phyloP scores from a whole-genome alignment of 2,329 filamentous ascomycete species.

The Xylaria sp. region DNA sequence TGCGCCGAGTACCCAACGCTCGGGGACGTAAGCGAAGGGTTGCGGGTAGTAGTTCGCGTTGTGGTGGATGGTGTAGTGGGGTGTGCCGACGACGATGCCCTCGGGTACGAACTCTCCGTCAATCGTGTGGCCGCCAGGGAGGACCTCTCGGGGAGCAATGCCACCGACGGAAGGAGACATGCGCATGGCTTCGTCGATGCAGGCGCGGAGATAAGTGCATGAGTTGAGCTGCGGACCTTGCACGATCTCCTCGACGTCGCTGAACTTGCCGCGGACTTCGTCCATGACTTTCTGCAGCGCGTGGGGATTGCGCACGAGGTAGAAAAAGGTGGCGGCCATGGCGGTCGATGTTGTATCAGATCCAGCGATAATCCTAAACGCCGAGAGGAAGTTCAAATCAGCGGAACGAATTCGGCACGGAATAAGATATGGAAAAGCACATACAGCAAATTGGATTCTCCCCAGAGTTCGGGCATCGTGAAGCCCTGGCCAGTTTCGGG shows the following conservation, averaged over 20 bases:
- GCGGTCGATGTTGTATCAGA: slow-evolving; percentile 69
- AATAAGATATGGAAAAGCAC: slow-evolving; percentile 19
- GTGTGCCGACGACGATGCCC: slow-evolving; percentile 58
- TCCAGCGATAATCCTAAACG: slow-evolving; percentile 57
- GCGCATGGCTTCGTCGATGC: slow-evolving; percentile 61
- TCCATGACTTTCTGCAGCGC: slow-evolving; percentile 43
- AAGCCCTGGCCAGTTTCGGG: slow-evolving; percentile 65
- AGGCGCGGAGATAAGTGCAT: slow-evolving; percentile 57
- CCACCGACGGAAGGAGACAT: slow-evolving; percentile 57
- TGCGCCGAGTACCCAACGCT: slow-evolving; percentile 56
- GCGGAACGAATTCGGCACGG: neutral
- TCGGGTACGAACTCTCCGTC: slow-evolving; percentile 50
- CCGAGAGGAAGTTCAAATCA: neutral
- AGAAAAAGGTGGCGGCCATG: slow-evolving; percentile 58
- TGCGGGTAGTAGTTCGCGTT: slow-evolving; percentile 57
- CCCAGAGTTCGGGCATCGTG: slow-evolving; percentile 61
- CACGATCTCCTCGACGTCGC: slow-evolving; percentile 49
- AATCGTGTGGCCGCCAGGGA: slow-evolving; percentile 49
- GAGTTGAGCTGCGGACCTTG: slow-evolving; percentile 45
- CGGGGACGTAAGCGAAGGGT: slow-evolving; percentile 55
- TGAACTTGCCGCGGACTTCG: slow-evolving; percentile 51
- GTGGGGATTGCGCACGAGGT: slow-evolving; percentile 49
- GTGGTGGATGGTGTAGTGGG: slow-evolving; percentile 65
- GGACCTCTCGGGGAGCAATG: slow-evolving; percentile 54
- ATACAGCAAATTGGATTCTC: slow-evolving; percentile 62